Conservation (phyloP, 2,329 filamentous ascomycete genomes). For the Ustulina deusta region DNA sequence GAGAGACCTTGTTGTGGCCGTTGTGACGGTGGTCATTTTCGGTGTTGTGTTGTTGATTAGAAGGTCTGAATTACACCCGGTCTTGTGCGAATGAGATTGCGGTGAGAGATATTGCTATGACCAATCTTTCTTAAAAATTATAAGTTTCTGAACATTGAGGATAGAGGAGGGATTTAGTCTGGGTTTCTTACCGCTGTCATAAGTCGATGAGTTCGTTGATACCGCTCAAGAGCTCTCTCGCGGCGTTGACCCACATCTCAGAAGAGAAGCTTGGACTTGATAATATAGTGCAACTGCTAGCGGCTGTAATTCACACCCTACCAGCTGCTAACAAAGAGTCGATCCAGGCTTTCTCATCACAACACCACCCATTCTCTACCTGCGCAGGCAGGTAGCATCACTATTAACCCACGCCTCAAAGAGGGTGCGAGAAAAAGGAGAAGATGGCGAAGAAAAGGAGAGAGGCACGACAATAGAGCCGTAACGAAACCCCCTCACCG, state of each 20-base stretch:
- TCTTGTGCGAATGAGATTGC: background rate
- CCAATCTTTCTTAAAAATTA: background rate
- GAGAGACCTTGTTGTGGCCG: slow-evolving; percentile 1
- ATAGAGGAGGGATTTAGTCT: background rate
- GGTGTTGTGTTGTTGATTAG: background rate
- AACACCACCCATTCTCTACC: no score
- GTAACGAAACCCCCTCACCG: background rate
- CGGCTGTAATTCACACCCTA: background rate
- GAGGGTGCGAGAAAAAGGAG: background rate
- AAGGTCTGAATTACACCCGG: background rate
- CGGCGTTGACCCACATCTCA: background rate
- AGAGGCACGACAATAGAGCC: background rate
- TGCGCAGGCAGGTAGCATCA: background rate
- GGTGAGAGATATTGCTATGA: background rate
- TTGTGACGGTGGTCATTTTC: slow-evolving; percentile 18
- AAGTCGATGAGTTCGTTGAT: slow-evolving; percentile 7
- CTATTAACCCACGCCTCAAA: background rate
- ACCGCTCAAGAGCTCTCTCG: background rate
- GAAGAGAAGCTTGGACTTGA: background rate
- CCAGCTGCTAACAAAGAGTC: background rate
- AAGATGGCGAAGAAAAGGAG: background rate
- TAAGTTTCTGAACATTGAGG: background rate
- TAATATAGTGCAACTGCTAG: background rate
- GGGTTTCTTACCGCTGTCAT: slow-evolving; percentile 4
- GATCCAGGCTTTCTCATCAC: no score